A percentile compares a stretch with the other conserved stretches of the same genome.
Conservation (phyloP, 768 basidiomycete genomes). For the Lactarius hatsudake region DNA sequence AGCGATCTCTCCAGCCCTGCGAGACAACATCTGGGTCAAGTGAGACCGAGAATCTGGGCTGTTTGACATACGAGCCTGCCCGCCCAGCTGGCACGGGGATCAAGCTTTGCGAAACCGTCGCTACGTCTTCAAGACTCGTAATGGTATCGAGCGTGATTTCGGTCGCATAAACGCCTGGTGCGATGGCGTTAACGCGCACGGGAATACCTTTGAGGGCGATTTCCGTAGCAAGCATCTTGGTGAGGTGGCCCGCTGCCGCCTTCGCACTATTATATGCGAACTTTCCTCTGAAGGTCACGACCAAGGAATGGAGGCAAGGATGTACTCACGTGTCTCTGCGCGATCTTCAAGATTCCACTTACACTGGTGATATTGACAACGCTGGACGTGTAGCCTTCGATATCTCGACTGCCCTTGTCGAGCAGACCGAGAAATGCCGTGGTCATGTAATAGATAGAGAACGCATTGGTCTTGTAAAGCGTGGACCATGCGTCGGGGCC, state of each 20-base stretch:
- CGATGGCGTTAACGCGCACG: conserved; percentile 68
- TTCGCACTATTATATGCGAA: conserved; percentile 82
- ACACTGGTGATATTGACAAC: conserved; percentile 80
- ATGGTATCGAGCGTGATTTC: conserved; percentile 68
- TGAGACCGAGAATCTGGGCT: not conserved
- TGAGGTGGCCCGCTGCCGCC: conserved; percentile 74
- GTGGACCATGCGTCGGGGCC: conserved; percentile 59
- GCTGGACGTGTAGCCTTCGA: conserved; percentile 53
- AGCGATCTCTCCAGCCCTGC: conserved; percentile 69
- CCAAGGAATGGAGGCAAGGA: not conserved
- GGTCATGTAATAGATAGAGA: conserved; percentile 75
- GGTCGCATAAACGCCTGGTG: conserved; percentile 73
- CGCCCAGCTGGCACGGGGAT: conserved; percentile 58
- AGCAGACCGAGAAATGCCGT: conserved; percentile 74
- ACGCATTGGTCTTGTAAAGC: conserved; percentile 64
- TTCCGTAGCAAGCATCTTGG: conserved; percentile 73
- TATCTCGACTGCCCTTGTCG: conserved; percentile 65
- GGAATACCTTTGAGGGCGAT: conserved; percentile 64
- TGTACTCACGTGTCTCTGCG: conserved; percentile 70
- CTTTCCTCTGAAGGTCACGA: conserved; percentile 38
- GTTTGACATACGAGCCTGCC: conserved; percentile 59
- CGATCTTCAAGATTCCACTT: conserved; percentile 65
- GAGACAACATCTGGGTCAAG: not conserved
- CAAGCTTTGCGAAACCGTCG: conserved; percentile 59
- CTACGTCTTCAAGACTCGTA: conserved; percentile 42